These are phyloP conservation scores for Pilasporangium apinafurcum DNA, from an alignment of 352 stramenopile species.

Conservation along the genomic window DNA sequence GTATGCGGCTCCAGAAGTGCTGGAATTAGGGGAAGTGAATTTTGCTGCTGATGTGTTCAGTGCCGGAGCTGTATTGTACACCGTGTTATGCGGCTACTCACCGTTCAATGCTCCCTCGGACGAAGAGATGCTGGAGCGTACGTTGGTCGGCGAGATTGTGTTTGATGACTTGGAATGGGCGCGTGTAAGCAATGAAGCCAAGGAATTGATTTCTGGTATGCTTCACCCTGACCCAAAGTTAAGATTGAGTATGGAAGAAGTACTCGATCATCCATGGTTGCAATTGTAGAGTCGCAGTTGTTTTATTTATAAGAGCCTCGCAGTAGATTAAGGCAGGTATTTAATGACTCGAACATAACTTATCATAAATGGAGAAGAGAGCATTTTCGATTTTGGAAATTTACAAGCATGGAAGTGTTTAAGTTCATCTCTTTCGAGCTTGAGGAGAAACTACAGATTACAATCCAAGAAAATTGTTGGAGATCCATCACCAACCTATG, in stretches of 20 bases:
- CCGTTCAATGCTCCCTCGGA: slow-evolving; percentile 59
- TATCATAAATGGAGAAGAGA: too few relatives aligned
- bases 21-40: slow-evolving; percentile 36
- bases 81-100: slow-evolving; percentile 51
- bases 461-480: too few relatives aligned
- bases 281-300: too few relatives aligned
- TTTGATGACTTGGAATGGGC: slow-evolving; percentile 58
- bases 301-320: too few relatives aligned
- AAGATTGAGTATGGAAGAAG: slow-evolving; percentile 59
- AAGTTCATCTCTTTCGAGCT: too few relatives aligned
- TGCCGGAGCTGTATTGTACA: slow-evolving; percentile 65
- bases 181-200: slow-evolving; percentile 34
- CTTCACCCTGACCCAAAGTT: slow-evolving; percentile 29
- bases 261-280: slow-evolving; percentile 57
- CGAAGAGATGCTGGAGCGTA: slow-evolving; percentile 53
- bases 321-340: too few relatives aligned
- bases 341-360: too few relatives aligned
- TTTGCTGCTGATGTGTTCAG: slow-evolving; percentile 75
- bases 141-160: slow-evolving; percentile 31
- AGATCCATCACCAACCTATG: too few relatives aligned
- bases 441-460: too few relatives aligned
- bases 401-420: too few relatives aligned
- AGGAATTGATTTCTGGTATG: slow-evolving; percentile 59
- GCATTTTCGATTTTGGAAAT: too few relatives aligned
- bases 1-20: slow-evolving; percentile 66